A percentile compares a stretch with the other conserved stretches of the same genome.
phyloP scores from a whole-genome alignment of 306 rosid genomes.

The Prunus davidiana region DNA sequence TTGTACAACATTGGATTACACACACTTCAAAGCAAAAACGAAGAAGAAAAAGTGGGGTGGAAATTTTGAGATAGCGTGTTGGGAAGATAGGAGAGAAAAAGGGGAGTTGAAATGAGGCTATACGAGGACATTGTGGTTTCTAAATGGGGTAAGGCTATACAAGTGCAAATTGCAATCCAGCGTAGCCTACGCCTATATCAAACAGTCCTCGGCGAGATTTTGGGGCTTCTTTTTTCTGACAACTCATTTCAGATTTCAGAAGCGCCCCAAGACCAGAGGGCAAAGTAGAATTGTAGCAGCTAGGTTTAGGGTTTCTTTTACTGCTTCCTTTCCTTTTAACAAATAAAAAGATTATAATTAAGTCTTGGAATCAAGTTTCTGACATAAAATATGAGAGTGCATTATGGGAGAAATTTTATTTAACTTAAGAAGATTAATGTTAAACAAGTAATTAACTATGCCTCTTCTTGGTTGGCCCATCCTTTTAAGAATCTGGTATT shows the following conservation, averaged over 20 bases:
- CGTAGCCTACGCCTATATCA: conserved; percentile 5
- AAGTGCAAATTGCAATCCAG: conserved; percentile 23
- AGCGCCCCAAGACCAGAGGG: background rate
- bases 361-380: too few species aligned
- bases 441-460: background rate
- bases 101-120: conserved; percentile 22
- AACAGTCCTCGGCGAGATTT: conserved; percentile 37
- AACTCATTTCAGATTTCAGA: background rate
- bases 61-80: background rate
- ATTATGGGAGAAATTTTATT: too few species aligned
- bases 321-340: background rate
- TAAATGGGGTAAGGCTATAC: conserved; percentile 21
- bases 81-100: conserved; percentile 21
- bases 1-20: background rate
- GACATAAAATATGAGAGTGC: too few species aligned
- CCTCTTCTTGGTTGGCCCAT: too few species aligned
- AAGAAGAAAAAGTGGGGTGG: background rate
- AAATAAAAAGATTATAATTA: background rate
- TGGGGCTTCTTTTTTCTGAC: conserved; percentile 26
- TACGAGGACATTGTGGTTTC: conserved; percentile 33
- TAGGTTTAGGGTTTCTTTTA: background rate
- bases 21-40: background rate
- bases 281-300: background rate
- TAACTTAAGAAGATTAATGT: too few species aligned
- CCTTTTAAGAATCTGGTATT: too few species aligned